phyloP scores from a whole-genome alignment of 2,329 filamentous ascomycete species.

The Colletotrichum tabaci region DNA sequence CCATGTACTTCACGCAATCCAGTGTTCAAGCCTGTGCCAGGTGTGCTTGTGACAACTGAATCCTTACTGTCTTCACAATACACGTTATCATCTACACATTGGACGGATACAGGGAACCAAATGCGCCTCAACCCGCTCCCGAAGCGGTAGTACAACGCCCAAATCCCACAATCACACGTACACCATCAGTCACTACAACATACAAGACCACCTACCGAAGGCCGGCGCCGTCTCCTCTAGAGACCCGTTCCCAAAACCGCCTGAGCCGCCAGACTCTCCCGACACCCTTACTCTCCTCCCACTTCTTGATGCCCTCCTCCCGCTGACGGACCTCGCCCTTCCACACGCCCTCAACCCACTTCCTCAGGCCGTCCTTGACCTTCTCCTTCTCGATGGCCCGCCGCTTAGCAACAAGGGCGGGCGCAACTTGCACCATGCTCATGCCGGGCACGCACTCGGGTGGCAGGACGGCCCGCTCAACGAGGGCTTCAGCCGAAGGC shows the following conservation, averaged over 20 bases:
- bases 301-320: slow-evolving; percentile 61
- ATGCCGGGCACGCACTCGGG: slow-evolving; percentile 71
- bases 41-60: neutral
- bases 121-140: slow-evolving; percentile 9
- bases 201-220: slow-evolving; percentile 23
- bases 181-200: neutral
- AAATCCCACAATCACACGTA: neutral
- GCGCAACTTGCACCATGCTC: slow-evolving; percentile 63
- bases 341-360: slow-evolving; percentile 76
- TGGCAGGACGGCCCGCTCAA: slow-evolving; percentile 75
- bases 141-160: slow-evolving; percentile 9
- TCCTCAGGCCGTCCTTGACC: slow-evolving; percentile 76
- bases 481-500: slow-evolving; percentile 72
- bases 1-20: too few species aligned
- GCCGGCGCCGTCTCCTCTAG: slow-evolving; percentile 54
- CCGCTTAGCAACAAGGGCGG: slow-evolving; percentile 73
- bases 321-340: slow-evolving; percentile 65
- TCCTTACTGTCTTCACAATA: slow-evolving; percentile 2
- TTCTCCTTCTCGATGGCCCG: slow-evolving; percentile 76
- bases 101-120: neutral
- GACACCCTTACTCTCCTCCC: slow-evolving; percentile 67
- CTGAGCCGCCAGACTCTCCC: slow-evolving; percentile 74
- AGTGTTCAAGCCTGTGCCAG: neutral
- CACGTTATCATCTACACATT: slow-evolving; percentile 23
- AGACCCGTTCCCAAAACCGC: slow-evolving; percentile 77